Evolutionary conservation across 345 rosid genomes (phyloP).

Genomic region (Rhodomyrtus tomentosa): DNA sequence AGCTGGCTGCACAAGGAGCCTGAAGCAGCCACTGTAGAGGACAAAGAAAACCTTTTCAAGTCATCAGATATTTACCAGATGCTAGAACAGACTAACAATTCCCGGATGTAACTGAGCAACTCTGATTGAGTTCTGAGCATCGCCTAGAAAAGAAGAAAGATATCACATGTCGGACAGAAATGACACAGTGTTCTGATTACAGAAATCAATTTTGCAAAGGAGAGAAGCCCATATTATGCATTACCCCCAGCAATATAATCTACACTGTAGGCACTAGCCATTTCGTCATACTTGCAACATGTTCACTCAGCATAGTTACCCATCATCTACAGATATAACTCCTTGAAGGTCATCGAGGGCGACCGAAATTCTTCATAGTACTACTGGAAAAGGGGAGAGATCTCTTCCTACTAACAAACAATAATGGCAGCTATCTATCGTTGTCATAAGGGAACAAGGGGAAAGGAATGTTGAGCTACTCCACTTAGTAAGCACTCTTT

Average conservation of each 20-base stretch:
- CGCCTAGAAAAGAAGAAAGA: slow-evolving; percentile 30
- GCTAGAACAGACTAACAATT: neutral
- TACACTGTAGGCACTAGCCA: slow-evolving; percentile 28
- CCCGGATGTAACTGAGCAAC: slow-evolving; percentile 69
- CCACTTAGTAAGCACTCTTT: neutral
- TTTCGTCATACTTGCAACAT: slow-evolving; percentile 43
- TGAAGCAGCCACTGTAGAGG: slow-evolving; percentile 90
- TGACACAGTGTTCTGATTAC: neutral
- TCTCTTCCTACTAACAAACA: neutral
- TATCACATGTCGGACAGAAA: neutral
- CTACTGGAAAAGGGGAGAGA: neutral
- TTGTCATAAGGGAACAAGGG: neutral
- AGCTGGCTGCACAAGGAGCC: slow-evolving; percentile 78
- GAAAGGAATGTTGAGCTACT: neutral
- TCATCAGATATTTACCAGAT: neutral
- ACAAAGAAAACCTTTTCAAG: neutral
- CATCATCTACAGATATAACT: neutral
- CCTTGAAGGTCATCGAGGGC: neutral
- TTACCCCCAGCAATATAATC: slow-evolving; percentile 77
- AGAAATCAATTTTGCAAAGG: neutral
- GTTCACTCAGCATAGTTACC: neutral
- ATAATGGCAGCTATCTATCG: neutral
- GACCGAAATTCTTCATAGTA: neutral
- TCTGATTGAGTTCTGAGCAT: slow-evolving; percentile 87
- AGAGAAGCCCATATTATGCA: neutral